Percentiles rank a stretch among this genome's conserved stretches.
Evolutionary conservation across 1,284 basidiomycete species (phyloP).

Genomic region (Malassezia brasiliensis): DNA sequence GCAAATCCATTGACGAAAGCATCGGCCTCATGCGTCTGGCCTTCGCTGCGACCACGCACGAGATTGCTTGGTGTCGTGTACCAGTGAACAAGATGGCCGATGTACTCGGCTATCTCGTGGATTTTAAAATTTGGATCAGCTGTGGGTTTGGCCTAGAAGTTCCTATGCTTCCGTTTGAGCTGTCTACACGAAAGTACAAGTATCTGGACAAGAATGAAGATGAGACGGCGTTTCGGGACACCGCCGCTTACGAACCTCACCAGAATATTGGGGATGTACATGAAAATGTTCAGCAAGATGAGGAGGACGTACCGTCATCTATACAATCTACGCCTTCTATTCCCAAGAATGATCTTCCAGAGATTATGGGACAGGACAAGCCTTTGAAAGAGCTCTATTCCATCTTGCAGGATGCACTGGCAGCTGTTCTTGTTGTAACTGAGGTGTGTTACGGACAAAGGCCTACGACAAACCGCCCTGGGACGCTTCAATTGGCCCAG

Average conservation of each 20-base stretch:
- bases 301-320: not conserved
- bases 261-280: not conserved
- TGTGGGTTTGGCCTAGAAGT: conserved; percentile 25
- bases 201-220: not conserved
- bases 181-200: not conserved
- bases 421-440: not conserved
- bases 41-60: conserved; percentile 26
- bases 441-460: not conserved
- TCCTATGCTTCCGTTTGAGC: not conserved
- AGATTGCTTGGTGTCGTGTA: conserved; percentile 24
- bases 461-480: not conserved
- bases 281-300: not conserved
- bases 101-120: conserved; percentile 17
- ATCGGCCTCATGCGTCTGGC: conserved; percentile 14
- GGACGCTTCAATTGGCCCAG: not conserved
- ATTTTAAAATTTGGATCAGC: conserved; percentile 27
- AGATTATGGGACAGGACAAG: not conserved
- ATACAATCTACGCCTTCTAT: no score
- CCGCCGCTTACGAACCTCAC: not conserved
- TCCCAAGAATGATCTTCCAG: not conserved
- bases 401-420: not conserved
- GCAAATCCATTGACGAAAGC: conserved; percentile 4
- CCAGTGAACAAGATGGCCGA: conserved; percentile 17
- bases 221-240: not conserved
- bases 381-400: not conserved